These are phyloP conservation scores for Leptodermis oblonga DNA, from an alignment of 257 asterid genomes.

Conservation along the genomic window DNA sequence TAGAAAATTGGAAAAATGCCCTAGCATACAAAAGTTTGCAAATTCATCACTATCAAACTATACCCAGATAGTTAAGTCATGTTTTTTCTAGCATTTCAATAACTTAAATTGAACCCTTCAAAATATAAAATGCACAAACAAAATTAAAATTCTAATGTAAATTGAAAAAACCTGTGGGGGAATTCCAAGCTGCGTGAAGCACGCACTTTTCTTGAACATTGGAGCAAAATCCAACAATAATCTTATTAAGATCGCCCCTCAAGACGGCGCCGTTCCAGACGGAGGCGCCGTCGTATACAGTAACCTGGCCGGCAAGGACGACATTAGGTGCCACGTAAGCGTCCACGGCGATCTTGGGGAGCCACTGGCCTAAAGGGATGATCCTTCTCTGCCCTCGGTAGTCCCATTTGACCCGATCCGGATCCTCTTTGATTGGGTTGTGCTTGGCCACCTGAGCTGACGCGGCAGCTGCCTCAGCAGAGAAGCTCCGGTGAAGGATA, in stretches of 20 bases:
- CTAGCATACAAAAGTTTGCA: not conserved
- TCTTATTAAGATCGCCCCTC: conserved; percentile 87
- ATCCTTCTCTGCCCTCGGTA: conserved; percentile 76
- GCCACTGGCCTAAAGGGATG: conserved; percentile 90
- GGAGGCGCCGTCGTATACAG: conserved; percentile 82
- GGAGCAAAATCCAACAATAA: conserved; percentile 74
- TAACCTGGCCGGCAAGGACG: conserved; percentile 91
- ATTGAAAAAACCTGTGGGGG: conserved; percentile 58
- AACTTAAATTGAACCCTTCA: not conserved
- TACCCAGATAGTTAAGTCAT: not conserved
- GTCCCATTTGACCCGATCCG: conserved; percentile 88
- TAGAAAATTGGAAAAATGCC: not conserved
- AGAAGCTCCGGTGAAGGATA: conserved; percentile 35
- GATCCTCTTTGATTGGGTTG: conserved; percentile 39
- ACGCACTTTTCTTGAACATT: conserved; percentile 87
- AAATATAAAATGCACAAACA: not conserved
- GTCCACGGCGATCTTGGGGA: conserved; percentile 80
- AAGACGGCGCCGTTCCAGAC: conserved; percentile 83
- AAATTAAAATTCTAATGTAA: not conserved
- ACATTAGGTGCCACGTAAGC: conserved; percentile 95
- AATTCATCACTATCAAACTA: not conserved
- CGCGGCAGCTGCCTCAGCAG: conserved; percentile 43
- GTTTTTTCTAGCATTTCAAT: not conserved
- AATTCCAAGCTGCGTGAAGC: conserved; percentile 88
- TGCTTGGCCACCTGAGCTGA: conserved; percentile 26